A percentile compares a stretch with the other conserved stretches of the same genome.
Evolutionary conservation across 495 filamentous ascomycete genomes (phyloP).

Genomic region (Amniculicola lignicola): DNA sequence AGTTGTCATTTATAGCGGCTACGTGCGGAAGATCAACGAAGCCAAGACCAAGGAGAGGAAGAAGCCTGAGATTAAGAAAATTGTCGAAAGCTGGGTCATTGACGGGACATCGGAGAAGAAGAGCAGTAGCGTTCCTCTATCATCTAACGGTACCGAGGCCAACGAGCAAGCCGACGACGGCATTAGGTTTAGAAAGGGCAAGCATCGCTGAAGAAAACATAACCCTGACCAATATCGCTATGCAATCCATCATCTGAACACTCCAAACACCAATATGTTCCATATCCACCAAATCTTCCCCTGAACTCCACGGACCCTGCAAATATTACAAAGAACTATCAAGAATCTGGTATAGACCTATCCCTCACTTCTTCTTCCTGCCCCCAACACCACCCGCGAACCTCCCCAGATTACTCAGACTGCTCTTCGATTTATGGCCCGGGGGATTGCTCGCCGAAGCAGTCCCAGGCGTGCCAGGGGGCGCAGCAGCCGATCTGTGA

Average conservation of each 20-base stretch:
- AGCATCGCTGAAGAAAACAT: slow-evolving; percentile 32
- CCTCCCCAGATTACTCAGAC: slow-evolving; percentile 28
- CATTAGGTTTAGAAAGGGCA: slow-evolving; percentile 37
- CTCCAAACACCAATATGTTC: slow-evolving; percentile 2
- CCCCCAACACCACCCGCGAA: slow-evolving; percentile 32
- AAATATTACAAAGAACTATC: no score
- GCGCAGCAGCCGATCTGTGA: no score
- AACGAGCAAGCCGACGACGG: slow-evolving; percentile 22
- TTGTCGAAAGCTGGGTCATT: slow-evolving; percentile 69
- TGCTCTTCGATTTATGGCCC: slow-evolving; percentile 23
- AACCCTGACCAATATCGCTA: neutral
- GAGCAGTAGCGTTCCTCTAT: neutral
- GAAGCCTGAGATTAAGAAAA: slow-evolving; percentile 54
- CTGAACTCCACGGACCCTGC: no score
- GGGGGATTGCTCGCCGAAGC: slow-evolving; percentile 1
- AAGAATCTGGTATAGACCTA: no score
- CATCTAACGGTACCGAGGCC: slow-evolving; percentile 5
- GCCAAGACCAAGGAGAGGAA: slow-evolving; percentile 64
- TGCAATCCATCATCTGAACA: neutral
- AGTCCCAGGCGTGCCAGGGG: neutral
- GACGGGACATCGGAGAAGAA: slow-evolving; percentile 30
- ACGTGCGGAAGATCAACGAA: slow-evolving; percentile 71
- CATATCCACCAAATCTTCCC: no score
- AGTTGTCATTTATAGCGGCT: slow-evolving; percentile 82
- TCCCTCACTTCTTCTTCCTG: slow-evolving; percentile 26